phyloP scores from a whole-genome alignment of 2,329 filamentous ascomycete species.

The Monilinia vaccinii-corymbosi region DNA sequence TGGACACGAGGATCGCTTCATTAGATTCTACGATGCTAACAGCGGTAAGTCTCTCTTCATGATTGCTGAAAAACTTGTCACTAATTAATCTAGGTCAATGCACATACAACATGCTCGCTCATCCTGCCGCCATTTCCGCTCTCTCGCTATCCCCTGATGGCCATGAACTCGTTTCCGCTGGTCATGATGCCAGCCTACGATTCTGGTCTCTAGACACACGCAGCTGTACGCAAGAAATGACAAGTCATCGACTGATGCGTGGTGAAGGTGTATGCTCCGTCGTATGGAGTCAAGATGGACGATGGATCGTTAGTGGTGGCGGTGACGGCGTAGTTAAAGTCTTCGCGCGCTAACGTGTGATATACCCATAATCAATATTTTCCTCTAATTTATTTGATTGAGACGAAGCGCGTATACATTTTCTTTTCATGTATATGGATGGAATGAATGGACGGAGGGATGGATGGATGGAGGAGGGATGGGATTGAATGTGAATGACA shows the following conservation, averaged over 20 bases:
- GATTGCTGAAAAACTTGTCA: background rate
- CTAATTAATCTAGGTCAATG: slow-evolving; percentile 68
- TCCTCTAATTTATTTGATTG: background rate
- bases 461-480: background rate
- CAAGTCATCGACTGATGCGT: slow-evolving; percentile 85
- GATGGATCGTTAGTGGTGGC: slow-evolving; percentile 89
- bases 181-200: slow-evolving; percentile 87
- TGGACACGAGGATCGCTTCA: slow-evolving; percentile 91
- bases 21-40: slow-evolving; percentile 97
- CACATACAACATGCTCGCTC: slow-evolving; percentile 97
- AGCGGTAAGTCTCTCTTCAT: slow-evolving; percentile 61
- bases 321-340: slow-evolving; percentile 96
- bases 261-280: slow-evolving; percentile 92
- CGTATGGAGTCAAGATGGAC: slow-evolving; percentile 90
- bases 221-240: slow-evolving; percentile 90
- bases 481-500: background rate
- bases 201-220: slow-evolving; percentile 98
- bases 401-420: background rate
- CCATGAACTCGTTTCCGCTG: slow-evolving; percentile 86
- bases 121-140: slow-evolving; percentile 85
- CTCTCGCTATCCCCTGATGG: slow-evolving; percentile 89
- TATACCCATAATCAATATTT: slow-evolving; percentile 7
- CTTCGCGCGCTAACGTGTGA: slow-evolving; percentile 46
- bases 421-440: background rate
- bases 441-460: background rate